These are phyloP conservation scores for Hypoxylon fuscum DNA, from an alignment of 495 filamentous ascomycete genomes.

Conservation along the genomic window DNA sequence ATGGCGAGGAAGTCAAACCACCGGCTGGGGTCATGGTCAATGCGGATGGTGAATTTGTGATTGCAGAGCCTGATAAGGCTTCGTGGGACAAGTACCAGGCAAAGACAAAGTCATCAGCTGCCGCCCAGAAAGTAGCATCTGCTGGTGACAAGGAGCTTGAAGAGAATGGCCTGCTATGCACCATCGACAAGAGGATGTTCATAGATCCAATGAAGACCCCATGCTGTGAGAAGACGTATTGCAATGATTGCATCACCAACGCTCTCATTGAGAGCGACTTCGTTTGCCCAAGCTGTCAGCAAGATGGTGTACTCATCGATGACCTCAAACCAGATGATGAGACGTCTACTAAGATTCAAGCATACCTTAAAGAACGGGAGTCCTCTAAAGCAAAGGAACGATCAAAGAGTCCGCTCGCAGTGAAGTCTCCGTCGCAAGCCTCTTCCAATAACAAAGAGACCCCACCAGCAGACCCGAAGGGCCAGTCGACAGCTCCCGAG, in stretches of 20 bases:
- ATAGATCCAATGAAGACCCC: slow-evolving; percentile 98
- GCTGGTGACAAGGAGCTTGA: slow-evolving; percentile 79
- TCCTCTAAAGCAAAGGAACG: slow-evolving; percentile 61
- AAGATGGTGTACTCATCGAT: slow-evolving; percentile 91
- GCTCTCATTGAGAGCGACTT: slow-evolving; percentile 97
- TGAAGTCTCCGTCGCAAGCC: slow-evolving; percentile 42
- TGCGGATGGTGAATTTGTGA: slow-evolving; percentile 94
- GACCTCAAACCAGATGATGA: slow-evolving; percentile 85
- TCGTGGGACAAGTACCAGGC: slow-evolving; percentile 97
- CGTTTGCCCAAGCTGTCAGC: slow-evolving; percentile 88
- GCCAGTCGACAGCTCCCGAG: slow-evolving; percentile 26
- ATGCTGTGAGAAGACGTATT: slow-evolving; percentile 97
- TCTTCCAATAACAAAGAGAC: slow-evolving; percentile 35
- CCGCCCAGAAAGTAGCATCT: slow-evolving; percentile 74
- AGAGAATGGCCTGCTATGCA: slow-evolving; percentile 87
- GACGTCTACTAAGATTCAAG: slow-evolving; percentile 75
- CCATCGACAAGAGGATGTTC: slow-evolving; percentile 96
- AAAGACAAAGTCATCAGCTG: slow-evolving; percentile 84
- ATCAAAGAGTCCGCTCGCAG: slow-evolving; percentile 49
- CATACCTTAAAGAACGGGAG: slow-evolving; percentile 78
- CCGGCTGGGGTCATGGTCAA: slow-evolving; percentile 94
- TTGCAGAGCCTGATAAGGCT: slow-evolving; percentile 91
- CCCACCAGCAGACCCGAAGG: slow-evolving; percentile 30
- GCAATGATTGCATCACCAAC: slow-evolving; percentile 98
- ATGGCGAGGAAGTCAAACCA: slow-evolving; percentile 77